These are phyloP conservation scores for Spathaspora sp. DNA, from an alignment of 805 yeast genomes.

Conservation along the genomic window DNA sequence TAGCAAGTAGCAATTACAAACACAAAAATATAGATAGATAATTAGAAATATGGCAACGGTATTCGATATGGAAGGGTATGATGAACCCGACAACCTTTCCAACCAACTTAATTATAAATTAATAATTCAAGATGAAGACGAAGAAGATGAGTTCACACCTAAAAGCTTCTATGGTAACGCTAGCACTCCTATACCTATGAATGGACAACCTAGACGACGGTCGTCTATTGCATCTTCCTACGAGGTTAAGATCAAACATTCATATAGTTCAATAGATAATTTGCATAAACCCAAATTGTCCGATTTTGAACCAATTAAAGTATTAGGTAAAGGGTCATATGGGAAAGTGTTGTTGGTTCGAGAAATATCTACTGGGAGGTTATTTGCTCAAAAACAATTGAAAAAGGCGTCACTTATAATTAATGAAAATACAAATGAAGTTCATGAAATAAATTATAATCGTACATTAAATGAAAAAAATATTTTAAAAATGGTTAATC, in stretches of 20 bases:
- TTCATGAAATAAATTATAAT: slow-evolving; percentile 28
- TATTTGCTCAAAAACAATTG: slow-evolving; percentile 43
- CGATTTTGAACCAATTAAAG: slow-evolving; percentile 42
- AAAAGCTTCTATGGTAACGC: slow-evolving; percentile 8
- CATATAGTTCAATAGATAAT: slow-evolving; percentile 22
- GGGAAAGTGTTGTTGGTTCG: slow-evolving; percentile 41
- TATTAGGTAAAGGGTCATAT: slow-evolving; percentile 41
- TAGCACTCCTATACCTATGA: slow-evolving; percentile 15
- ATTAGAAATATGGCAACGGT: slow-evolving; percentile 27
- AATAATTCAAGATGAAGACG: slow-evolving; percentile 1
- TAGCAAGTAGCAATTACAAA: neutral
- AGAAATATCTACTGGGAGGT: slow-evolving; percentile 32
- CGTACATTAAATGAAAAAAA: slow-evolving; percentile 40
- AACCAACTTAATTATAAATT: slow-evolving; percentile 1
- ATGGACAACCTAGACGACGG: slow-evolving; percentile 15
- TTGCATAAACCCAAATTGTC: slow-evolving; percentile 24
- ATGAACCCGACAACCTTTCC: slow-evolving; percentile 9
- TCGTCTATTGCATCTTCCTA: slow-evolving; percentile 30
- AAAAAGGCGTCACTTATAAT: slow-evolving; percentile 34
- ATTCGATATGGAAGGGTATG: slow-evolving; percentile 35
- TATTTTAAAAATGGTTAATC: slow-evolving; percentile 38
- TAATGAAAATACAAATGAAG: slow-evolving; percentile 28
- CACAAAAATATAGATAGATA: neutral
- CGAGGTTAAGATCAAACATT: slow-evolving; percentile 29
- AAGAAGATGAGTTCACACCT: slow-evolving; percentile 3